Evolutionary conservation across 345 rosid genomes (phyloP), one percentile per base, ranked within the genome.

Genomic region (Populus alba): DNA sequence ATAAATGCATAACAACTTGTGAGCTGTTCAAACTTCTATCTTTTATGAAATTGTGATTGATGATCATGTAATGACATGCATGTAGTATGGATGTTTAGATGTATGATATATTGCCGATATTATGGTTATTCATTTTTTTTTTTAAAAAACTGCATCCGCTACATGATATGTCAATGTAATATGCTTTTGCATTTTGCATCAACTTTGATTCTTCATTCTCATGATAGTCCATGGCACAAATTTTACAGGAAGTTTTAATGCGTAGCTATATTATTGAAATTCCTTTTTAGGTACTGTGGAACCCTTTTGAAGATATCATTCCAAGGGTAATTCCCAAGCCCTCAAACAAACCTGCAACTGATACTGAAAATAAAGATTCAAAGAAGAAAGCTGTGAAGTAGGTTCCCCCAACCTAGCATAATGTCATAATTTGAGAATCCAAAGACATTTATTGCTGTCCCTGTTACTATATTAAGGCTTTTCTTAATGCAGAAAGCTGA

Each of bases 231-330:
- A 1, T 45, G 17, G 23, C 15, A 47, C 23, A 11, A 51, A 62
- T 6, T 27, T 35, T 27, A 16, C 2, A 7, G 11, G 23, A 13
- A 31, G 35, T 66, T 66, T 25, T 38, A 62, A 16, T 55, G 25
- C 17, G 8, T 49, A 12, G 71, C 38, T n/a, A 73, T 62, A 20
- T 62, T 39, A 31, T 59, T 68, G 25, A 71, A 80, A 70, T 66
- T 13, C 43, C 78, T 72, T 74, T 71, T 72, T 81, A 94, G 99
- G 97, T 96, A 62, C 78, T 94, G 75, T 92, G 93, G 97, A 96
- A 94, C 68, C 97, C 99, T 69, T 96, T 96, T 47, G 99, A 96
- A 70, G 99, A 96, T 86, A 91, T 96, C 81, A 86, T 91, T 84
- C 98, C 92, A 8, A 91, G 97, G 81, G 81, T 72, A 73, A 25